Base-by-base conservation (phyloP, 805 yeast species). In the Millerozyma acaciae region DNA sequence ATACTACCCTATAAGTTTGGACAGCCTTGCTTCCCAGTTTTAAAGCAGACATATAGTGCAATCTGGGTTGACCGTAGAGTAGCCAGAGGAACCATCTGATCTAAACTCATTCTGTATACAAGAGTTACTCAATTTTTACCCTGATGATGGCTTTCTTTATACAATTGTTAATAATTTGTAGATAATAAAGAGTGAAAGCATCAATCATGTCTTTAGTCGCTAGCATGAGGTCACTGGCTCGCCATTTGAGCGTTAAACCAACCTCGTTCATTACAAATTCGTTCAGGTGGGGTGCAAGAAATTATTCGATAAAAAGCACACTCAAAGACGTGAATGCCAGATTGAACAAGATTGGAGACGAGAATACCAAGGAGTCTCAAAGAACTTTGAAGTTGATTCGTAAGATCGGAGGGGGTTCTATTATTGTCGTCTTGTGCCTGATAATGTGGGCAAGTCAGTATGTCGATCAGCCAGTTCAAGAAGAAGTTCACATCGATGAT, bases 1-100 rank as follows among this genome's bases (percentile, higher is more conserved):
- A 4, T 76, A 55, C 50, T 59, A 53, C 33, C 82, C 84, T 1
- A 50, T 70, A 3, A 54, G 61, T 4, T 37, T 67, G 16, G 62
- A 61, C 30, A 58, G 53, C 10, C 26, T 64, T 25, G 16, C 16
- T 13, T 32, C 19, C n/a, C 32, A 32, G 26, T 19, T 32, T 29
- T 20, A 20, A 32, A 26, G 28, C 22, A 8, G 22, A 8, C 8
- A 20, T 20, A 20, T 20, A 20, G 9, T 10, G 22, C n/a, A n/a
- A n/a, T n/a, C n/a, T n/a, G n/a, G n/a, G n/a, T n/a, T n/a, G n/a
- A n/a, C n/a, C n/a, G n/a, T n/a, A n/a, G n/a, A n/a, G n/a, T n/a
- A n/a, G n/a, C n/a, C n/a, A n/a, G n/a, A n/a, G n/a, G n/a, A n/a
- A n/a, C n/a, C n/a, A n/a, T n/a, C n/a, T n/a, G n/a, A n/a, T n/a